phyloP scores from a whole-genome alignment of 495 filamentous ascomycete species.

The Pyrenopolyporus hunteri region DNA sequence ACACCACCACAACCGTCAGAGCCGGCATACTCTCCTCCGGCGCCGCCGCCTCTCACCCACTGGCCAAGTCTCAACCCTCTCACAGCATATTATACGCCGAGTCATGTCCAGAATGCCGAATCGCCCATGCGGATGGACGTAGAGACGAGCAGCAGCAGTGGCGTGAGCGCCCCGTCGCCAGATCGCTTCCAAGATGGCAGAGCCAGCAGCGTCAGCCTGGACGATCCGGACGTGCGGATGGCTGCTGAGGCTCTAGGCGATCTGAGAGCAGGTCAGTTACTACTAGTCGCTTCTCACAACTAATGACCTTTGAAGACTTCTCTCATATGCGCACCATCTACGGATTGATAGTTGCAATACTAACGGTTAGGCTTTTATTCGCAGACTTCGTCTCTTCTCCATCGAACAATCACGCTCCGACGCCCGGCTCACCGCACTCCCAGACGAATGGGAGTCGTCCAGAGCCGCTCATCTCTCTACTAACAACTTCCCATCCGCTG shows the following conservation, averaged over 20 bases:
- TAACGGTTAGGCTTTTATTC: constrained; percentile 30
- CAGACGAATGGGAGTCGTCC: constrained; percentile 47
- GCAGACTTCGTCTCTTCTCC: constrained; percentile 64
- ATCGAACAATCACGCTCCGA: constrained; percentile 48
- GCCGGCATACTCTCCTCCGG: constrained; percentile 40
- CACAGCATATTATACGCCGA: constrained; percentile 57
- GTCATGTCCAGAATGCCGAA: constrained; percentile 46
- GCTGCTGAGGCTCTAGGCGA: constrained; percentile 88
- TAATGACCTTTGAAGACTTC: constrained; percentile 26
- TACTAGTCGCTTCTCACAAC: constrained; percentile 16
- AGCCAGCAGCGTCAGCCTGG: constrained; percentile 68
- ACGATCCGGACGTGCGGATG: constrained; percentile 79
- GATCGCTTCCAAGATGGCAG: constrained; percentile 47
- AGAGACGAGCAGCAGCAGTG: constrained; percentile 46
- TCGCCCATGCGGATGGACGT: constrained; percentile 44
- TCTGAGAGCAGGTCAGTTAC: constrained; percentile 74
- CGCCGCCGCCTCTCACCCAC: constrained; percentile 38
- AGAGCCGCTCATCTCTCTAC: constrained; percentile 78
- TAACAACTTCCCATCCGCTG: constrained; percentile 80
- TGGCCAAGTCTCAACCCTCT: constrained; percentile 63
- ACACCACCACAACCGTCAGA: constrained; percentile 38
- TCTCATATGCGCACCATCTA: constrained; percentile 12
- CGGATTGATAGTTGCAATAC: constrained; percentile 44
- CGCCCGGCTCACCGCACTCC: constrained; percentile 41
- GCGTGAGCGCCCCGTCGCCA: constrained; percentile 49